Conservation (phyloP, 1,284 basidiomycete genomes). For the Microbotryomycetes sp. region DNA sequence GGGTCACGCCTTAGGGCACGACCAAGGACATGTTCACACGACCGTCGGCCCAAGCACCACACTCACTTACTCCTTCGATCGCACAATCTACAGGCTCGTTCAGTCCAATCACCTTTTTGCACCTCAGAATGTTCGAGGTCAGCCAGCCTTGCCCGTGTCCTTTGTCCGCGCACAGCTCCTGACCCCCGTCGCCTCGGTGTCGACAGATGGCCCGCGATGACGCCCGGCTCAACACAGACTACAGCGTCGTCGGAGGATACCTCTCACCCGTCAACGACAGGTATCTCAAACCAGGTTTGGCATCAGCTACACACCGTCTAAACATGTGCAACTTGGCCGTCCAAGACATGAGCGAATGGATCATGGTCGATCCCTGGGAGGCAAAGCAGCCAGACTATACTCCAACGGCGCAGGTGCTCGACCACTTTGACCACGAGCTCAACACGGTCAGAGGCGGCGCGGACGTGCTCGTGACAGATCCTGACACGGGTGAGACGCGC, state of each 20-base stretch:
- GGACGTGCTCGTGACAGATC: slow-evolving; percentile 22
- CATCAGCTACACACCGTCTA: slow-evolving; percentile 33
- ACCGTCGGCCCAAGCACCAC: too few relatives aligned
- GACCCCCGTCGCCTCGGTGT: not conserved
- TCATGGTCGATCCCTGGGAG: slow-evolving; percentile 39
- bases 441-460: slow-evolving; percentile 33
- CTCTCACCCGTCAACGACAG: slow-evolving; percentile 38
- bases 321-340: slow-evolving; percentile 37
- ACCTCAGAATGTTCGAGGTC: slow-evolving; percentile 39
- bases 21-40: not conserved
- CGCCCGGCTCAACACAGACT: slow-evolving; percentile 31
- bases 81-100: slow-evolving; percentile 21
- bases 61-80: not conserved
- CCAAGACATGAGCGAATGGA: slow-evolving; percentile 35
- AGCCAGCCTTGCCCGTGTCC: not conserved
- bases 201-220: slow-evolving; percentile 34
- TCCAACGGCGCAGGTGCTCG: slow-evolving; percentile 38
- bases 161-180: not conserved
- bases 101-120: slow-evolving; percentile 38
- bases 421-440: slow-evolving; percentile 38
- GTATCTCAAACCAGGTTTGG: slow-evolving; percentile 38
- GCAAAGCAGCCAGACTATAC: slow-evolving; percentile 34
- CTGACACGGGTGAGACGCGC: slow-evolving; percentile 12
- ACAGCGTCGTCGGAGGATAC: slow-evolving; percentile 37
- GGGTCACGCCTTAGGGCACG: too few relatives aligned